These are phyloP conservation scores for Tagetes patula DNA, from an alignment of 129 eudicot genomes.

Conservation along the genomic window DNA sequence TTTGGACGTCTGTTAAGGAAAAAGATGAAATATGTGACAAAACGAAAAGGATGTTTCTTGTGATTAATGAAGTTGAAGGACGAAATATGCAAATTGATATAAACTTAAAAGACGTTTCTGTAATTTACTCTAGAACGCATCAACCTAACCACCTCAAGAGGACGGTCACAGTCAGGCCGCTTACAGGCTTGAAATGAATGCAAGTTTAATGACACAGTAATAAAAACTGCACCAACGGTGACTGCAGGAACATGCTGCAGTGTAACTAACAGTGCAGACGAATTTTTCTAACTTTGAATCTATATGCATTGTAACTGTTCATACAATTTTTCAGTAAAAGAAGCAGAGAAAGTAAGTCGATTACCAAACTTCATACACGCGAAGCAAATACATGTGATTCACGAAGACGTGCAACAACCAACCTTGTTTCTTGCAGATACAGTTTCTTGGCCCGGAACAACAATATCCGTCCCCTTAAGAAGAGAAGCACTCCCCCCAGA, in stretches of 20 bases:
- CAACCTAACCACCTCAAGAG: no score
- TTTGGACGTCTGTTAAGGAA: no score
- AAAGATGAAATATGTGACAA: no score
- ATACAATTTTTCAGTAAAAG: background rate
- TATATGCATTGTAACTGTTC: conserved; percentile 1
- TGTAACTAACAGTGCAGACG: no score
- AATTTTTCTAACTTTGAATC: background rate
- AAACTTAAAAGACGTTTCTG: no score
- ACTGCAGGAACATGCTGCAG: conserved; percentile 41
- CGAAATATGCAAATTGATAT: no score
- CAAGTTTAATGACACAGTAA: conserved; percentile 33
- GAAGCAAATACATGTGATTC: conserved; percentile 19
- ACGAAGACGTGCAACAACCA: conserved; percentile 61
- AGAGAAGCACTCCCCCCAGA: conserved; percentile 59
- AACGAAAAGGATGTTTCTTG: no score
- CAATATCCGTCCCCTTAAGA: conserved; percentile 66
- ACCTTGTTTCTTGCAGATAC: conserved; percentile 43
- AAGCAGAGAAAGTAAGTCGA: background rate
- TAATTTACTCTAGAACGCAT: no score
- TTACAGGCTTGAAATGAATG: conserved; percentile 35
- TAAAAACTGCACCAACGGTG: conserved; percentile 46
- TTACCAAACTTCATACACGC: conserved; percentile 2
- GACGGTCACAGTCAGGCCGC: no score
- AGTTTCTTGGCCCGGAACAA: conserved; percentile 58
- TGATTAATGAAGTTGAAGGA: no score